Evolutionary conservation across 73 alveolate species (phyloP), one percentile per base, ranked within the genome.

Genomic region (Halteria grandinella): DNA sequence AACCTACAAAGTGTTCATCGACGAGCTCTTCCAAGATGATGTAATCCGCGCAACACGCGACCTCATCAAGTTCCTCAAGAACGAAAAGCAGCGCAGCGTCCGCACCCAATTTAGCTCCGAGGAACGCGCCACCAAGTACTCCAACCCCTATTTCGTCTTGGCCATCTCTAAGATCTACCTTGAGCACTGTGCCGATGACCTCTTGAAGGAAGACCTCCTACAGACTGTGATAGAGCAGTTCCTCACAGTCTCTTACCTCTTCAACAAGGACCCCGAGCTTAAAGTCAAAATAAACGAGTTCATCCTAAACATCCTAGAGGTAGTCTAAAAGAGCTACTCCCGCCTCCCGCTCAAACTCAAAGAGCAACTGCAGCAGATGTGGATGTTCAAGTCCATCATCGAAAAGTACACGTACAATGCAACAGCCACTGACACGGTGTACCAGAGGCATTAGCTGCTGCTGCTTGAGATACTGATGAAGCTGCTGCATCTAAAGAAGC

Each of bases 211-310:
- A 66, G 80, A 66, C 23, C 21, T 41, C 2, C 43, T 44, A 8
- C 21, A 44, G 29, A 41, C 80, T 24, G n/a, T 66, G 15, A 66
- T 66, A 25, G 80, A 66, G 52, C 32, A 66, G 41, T 66, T 66
- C 80, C 36, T 66, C 1, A 44, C 58, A 17, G 40, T 66, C 3
- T 48, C 80, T 40, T 66, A 66, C 36, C 66, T 66, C 60, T 66
- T 66, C 32, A 66, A 66, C 36, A 44, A 66, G 69, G 80, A 66
- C 43, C 80, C 80, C 12, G 80, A 41, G 25, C 80, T 66, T 1
- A 66, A 66, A 66, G 80, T 66, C 6, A 66, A 66, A 36, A 66
- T 66, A 1, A 34, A 34, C 33, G 80, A 66, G 28, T 66, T 66
- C 43, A 66, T 66, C 52, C 52, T 66, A 7, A 66, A 66, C 36